A percentile compares a stretch with the other conserved stretches of the same genome.
Evolutionary conservation across 495 filamentous ascomycete species (phyloP).

Genomic region (Daldinia childiae): DNA sequence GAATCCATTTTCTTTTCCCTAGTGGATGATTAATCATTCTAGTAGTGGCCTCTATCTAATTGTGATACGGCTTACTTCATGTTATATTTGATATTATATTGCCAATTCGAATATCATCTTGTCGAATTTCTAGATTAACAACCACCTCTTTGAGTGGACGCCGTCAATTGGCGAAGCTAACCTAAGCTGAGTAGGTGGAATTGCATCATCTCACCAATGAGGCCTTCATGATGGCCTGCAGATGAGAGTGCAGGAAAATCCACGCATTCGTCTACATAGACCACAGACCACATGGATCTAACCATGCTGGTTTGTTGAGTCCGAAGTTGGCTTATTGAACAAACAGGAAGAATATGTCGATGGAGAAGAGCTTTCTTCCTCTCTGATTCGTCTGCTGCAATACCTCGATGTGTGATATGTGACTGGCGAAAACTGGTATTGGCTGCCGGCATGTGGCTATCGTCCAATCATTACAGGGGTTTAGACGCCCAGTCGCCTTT

Average conservation of each 20-base stretch:
- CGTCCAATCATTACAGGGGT: constrained; percentile 49
- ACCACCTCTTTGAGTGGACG: neutral
- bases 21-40: neutral
- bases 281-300: constrained; percentile 40
- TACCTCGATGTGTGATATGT: constrained; percentile 42
- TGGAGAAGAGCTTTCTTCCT: constrained; percentile 13
- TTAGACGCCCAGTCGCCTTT: constrained; percentile 56
- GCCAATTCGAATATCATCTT: neutral
- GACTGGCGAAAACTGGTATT: constrained; percentile 41
- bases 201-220: constrained; percentile 30
- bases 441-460: constrained; percentile 44
- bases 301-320: constrained; percentile 23
- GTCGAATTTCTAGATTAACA: constrained; percentile 7
- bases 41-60: neutral
- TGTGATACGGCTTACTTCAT: constrained; percentile 7
- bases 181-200: constrained; percentile 22
- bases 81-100: constrained; percentile 1
- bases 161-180: constrained; percentile 24
- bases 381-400: constrained; percentile 40
- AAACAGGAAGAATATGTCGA: constrained; percentile 13
- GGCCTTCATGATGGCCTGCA: constrained; percentile 34
- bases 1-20: neutral
- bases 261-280: constrained; percentile 30
- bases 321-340: constrained; percentile 5
- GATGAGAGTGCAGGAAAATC: constrained; percentile 26